These are phyloP conservation scores for Aphanocladium album DNA, from an alignment of 2,329 filamentous ascomycete species.

Conservation along the genomic window DNA sequence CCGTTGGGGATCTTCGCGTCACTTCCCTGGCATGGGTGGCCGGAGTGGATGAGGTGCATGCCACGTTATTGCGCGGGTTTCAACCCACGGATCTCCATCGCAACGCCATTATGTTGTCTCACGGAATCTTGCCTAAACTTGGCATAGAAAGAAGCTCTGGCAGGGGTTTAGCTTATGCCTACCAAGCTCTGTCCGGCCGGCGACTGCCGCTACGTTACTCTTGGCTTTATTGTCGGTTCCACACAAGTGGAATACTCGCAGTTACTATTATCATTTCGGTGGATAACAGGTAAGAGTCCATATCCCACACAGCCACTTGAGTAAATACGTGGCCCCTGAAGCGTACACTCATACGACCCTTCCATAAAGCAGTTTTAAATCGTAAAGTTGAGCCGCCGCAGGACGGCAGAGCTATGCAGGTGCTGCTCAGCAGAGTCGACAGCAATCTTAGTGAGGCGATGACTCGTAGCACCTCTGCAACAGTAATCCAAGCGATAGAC, in stretches of 20 bases:
- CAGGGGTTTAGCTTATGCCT: neutral
- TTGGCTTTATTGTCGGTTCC: neutral
- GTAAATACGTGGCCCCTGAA: neutral
- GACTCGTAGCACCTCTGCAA: too few species aligned
- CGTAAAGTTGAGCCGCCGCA: too few species aligned
- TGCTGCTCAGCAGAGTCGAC: too few species aligned
- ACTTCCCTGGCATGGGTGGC: constrained; percentile 8
- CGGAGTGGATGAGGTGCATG: constrained; percentile 1
- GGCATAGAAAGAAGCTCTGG: constrained; percentile 9
- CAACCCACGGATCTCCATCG: constrained; percentile 9
- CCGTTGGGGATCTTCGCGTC: neutral
- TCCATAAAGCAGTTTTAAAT: too few species aligned
- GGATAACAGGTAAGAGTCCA: neutral
- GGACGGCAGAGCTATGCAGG: too few species aligned
- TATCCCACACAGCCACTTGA: neutral
- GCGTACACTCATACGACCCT: too few species aligned
- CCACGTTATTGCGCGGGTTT: constrained; percentile 7
- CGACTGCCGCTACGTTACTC: neutral
- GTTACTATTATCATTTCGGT: neutral
- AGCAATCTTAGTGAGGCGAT: too few species aligned
- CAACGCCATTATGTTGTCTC: neutral
- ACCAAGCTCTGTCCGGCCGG: neutral
- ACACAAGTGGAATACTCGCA: neutral
- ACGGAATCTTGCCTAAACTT: constrained; percentile 2
- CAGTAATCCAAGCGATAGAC: too few species aligned